Evolutionary conservation across 1,139 yeast genomes (phyloP).

Genomic region (Arxiozyma heterogenica): DNA sequence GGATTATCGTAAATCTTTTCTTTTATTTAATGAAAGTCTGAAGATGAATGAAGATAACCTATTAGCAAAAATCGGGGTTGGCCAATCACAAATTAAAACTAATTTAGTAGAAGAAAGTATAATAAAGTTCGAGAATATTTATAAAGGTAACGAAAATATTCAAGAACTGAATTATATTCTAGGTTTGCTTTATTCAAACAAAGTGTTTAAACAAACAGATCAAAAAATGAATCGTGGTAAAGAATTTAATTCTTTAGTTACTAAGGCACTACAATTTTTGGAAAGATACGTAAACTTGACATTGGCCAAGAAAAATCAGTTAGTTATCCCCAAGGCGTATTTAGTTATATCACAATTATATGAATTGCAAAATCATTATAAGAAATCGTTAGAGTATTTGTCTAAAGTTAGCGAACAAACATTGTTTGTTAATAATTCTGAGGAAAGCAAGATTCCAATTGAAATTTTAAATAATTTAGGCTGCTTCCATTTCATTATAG

Average conservation of each 20-base stretch:
- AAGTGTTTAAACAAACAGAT: slow-evolving; percentile 21
- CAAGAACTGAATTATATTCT: slow-evolving; percentile 68
- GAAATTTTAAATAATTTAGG: slow-evolving; percentile 79
- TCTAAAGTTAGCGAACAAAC: slow-evolving; percentile 48
- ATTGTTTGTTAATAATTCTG: slow-evolving; percentile 36
- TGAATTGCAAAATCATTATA: slow-evolving; percentile 49
- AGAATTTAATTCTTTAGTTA: slow-evolving; percentile 23
- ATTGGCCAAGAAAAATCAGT: slow-evolving; percentile 46
- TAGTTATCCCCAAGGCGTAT: slow-evolving; percentile 60
- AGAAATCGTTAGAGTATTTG: slow-evolving; percentile 49
- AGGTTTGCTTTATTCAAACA: slow-evolving; percentile 63
- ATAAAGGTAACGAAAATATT: slow-evolving; percentile 58
- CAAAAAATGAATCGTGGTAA: slow-evolving; percentile 13
- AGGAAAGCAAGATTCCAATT: slow-evolving; percentile 46
- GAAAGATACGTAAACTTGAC: slow-evolving; percentile 66
- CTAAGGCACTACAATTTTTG: slow-evolving; percentile 53
- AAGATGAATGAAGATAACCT: slow-evolving; percentile 53
- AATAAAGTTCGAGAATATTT: slow-evolving; percentile 69
- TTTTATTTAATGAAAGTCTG: slow-evolving; percentile 61
- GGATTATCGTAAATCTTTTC: slow-evolving; percentile 61
- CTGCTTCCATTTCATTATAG: slow-evolving; percentile 65
- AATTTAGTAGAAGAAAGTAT: slow-evolving; percentile 76
- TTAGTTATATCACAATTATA: slow-evolving; percentile 57
- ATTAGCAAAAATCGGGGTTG: slow-evolving; percentile 72
- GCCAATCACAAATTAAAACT: slow-evolving; percentile 73